phyloP scores from a whole-genome alignment of 805 yeast genomes.

The Kodamaea lidongshanica region DNA sequence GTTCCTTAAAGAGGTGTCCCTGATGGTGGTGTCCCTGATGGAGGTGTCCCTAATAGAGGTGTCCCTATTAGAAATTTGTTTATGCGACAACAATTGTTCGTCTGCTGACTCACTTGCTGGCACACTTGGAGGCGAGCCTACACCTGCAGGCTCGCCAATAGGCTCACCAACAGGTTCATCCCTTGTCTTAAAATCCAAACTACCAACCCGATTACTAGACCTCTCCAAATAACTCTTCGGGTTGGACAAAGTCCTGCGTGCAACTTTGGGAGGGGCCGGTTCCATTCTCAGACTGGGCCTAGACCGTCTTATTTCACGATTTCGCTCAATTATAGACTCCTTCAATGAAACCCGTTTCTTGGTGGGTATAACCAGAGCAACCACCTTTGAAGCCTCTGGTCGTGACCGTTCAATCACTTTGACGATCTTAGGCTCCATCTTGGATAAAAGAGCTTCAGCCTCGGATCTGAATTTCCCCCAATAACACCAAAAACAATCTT shows the following conservation, averaged over 20 bases:
- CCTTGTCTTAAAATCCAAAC: not conserved
- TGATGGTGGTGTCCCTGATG: too few species aligned
- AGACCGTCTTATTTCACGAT: constrained; percentile 30
- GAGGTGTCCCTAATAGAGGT: too few species aligned
- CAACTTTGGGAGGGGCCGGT: too few species aligned
- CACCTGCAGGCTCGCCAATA: too few species aligned
- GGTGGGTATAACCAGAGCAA: constrained; percentile 5
- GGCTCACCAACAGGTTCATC: constrained; percentile 1
- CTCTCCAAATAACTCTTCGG: not conserved
- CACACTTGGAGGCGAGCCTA: too few species aligned
- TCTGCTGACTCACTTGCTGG: too few species aligned
- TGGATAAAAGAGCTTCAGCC: constrained; percentile 36
- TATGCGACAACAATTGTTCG: too few species aligned
- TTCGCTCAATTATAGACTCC: constrained; percentile 41
- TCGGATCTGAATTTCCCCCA: constrained; percentile 47
- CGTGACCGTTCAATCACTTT: constrained; percentile 11
- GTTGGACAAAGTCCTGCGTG: not conserved
- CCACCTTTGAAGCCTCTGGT: constrained; percentile 6
- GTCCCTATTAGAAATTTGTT: too few species aligned
- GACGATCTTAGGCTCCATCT: constrained; percentile 11
- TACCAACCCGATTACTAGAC: not conserved
- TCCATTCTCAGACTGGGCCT: constrained; percentile 20
- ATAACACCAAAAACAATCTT: constrained; percentile 69
- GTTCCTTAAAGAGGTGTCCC: too few species aligned
- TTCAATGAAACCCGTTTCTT: constrained; percentile 42